A percentile compares a stretch with the other conserved stretches of the same genome.
Evolutionary conservation across 768 basidiomycete species (phyloP).

Genomic region (Tulasnella sp.): DNA sequence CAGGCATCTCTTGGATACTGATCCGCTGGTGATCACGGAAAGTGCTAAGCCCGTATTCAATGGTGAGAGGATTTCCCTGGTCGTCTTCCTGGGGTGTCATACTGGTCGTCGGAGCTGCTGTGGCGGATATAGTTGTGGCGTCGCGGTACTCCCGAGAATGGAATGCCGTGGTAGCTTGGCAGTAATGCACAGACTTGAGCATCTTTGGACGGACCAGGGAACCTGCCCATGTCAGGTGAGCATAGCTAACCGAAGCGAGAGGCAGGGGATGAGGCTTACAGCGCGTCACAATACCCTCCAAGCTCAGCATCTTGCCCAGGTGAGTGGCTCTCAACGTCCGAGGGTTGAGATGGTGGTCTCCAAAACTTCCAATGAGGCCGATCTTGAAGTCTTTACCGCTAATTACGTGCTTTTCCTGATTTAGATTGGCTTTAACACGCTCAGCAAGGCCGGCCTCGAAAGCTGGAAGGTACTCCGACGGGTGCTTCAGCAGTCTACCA

Average conservation of each 20-base stretch:
- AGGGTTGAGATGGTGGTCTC: slow-evolving; percentile 96
- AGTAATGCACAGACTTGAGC: slow-evolving; percentile 95
- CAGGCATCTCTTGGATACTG: slow-evolving; percentile 99
- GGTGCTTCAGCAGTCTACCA: slow-evolving; percentile 79
- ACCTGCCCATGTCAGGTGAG: slow-evolving; percentile 34
- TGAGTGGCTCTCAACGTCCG: slow-evolving; percentile 83
- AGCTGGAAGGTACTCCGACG: slow-evolving; percentile 80
- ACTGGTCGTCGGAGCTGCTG: slow-evolving; percentile 77
- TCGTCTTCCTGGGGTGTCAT: slow-evolving; percentile 90
- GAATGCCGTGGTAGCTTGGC: slow-evolving; percentile 79
- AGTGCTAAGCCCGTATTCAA: slow-evolving; percentile 85
- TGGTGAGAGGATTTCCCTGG: slow-evolving; percentile 79
- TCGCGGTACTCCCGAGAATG: slow-evolving; percentile 90
- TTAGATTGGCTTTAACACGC: slow-evolving; percentile 64
- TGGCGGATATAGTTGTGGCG: slow-evolving; percentile 80
- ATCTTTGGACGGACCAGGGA: slow-evolving; percentile 98
- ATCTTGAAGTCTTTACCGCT: slow-evolving; percentile 77
- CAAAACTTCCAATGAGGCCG: slow-evolving; percentile 94
- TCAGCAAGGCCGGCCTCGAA: slow-evolving; percentile 79
- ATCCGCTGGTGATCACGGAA: slow-evolving; percentile 97
- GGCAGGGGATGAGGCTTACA: slow-evolving; percentile 45
- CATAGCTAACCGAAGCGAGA: background rate
- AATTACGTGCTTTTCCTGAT: slow-evolving; percentile 76
- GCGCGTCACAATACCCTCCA: slow-evolving; percentile 97
- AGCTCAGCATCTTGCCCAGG: slow-evolving; percentile 91